Base-by-base conservation (phyloP, 208 protist species). In the Porcisia deanei region DNA sequence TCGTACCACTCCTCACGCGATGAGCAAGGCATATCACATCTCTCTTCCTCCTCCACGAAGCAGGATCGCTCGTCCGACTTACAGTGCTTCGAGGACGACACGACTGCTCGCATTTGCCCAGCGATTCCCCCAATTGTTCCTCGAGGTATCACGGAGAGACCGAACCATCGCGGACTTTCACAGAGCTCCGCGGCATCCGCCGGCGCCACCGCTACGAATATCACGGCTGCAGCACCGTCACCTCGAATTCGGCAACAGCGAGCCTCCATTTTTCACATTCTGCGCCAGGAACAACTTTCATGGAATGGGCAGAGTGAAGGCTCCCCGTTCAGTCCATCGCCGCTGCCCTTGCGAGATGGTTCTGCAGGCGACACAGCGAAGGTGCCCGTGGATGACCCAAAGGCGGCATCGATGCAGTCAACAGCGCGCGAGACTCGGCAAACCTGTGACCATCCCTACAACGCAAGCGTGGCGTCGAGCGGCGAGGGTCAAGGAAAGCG, bases 221-320 rank as follows among this genome's bases (percentile, higher is more conserved):
- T 18, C 45, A 14, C 43, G 34, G 16, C 65, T 34, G 22, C 68
- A 72, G 16, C 53, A 49, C 58, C 72, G 2, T 80, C 80, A 8
- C 75, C 53, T 0, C 66, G 34, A 12, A 76, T 75, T 59, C 61
- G 37, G 3, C 69, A 72, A 52, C 65, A 71, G 59, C 81, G 76
- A 10, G 72, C 63, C 20, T 82, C 78, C 0, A 77, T 82, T 54
- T 82, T 82, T 59, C n/a, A 78, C 22, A 43, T 75, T 5, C 53
- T 82, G 49, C 78, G 78, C 3, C 77, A 37, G 39, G 22, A 22
- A 22, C 70, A 55, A 43, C 16, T 37, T 10, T 34, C 25, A 6
- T 12, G 63, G 18, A 43, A 18, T 20, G 63, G 9, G 41, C 63
- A 47, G 63, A 67, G 63, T 1, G 63, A 67, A 14, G 37, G 20